Conservation (phyloP, 2,329 filamentous ascomycete species). For the Achaetomium macrosporum region DNA sequence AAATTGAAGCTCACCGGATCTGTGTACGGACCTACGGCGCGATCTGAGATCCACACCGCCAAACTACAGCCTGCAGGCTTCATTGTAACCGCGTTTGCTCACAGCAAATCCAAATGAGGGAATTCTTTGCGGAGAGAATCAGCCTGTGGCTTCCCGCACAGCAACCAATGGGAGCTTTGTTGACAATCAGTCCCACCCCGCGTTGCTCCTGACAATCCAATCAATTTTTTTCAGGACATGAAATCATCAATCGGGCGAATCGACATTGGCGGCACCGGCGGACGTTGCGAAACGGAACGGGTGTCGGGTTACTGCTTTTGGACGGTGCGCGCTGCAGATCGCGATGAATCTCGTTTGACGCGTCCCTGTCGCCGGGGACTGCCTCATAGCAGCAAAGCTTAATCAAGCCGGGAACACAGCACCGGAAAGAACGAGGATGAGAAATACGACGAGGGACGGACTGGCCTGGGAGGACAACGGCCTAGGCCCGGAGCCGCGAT, state of each 20-base stretch:
- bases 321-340: neutral
- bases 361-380: constrained; percentile 1
- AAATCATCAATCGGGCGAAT: neutral
- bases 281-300: neutral
- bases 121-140: too few species aligned
- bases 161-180: constrained; percentile 16
- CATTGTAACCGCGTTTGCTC: too few species aligned
- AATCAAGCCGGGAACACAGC: neutral
- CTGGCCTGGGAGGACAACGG: constrained; percentile 23
- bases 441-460: constrained; percentile 20
- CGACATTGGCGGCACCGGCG: neutral
- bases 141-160: neutral
- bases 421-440: constrained; percentile 4
- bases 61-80: too few species aligned
- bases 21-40: too few species aligned
- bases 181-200: constrained; percentile 19
- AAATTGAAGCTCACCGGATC: too few species aligned
- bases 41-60: too few species aligned
- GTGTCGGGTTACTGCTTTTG: neutral
- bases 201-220: constrained; percentile 17
- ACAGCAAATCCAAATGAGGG: too few species aligned
- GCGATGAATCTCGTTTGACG: constrained; percentile 8
- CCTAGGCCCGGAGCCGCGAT: constrained; percentile 22
- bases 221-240: constrained; percentile 9
- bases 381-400: neutral